Evolutionary conservation across 371 early-diverging fungal genomes (phyloP).

Genomic region (Mortierella sp.): DNA sequence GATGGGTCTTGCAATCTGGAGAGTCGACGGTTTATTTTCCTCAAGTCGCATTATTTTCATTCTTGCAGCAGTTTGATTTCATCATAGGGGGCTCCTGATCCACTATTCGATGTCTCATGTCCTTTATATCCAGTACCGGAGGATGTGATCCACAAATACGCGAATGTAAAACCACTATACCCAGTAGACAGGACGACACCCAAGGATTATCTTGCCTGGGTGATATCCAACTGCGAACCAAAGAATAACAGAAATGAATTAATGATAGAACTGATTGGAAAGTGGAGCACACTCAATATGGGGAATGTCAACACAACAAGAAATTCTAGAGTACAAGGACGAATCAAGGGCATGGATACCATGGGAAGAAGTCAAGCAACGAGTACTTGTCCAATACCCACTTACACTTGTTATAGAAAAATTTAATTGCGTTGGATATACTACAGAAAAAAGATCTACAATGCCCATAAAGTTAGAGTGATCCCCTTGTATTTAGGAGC

Average conservation of each 20-base stretch:
- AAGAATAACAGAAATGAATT: slow-evolving; percentile 19
- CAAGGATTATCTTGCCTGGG: slow-evolving; percentile 8
- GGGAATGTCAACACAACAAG: slow-evolving; percentile 20
- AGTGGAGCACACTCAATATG: slow-evolving; percentile 34
- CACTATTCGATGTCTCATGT: slow-evolving; percentile 18
- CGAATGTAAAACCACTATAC: not conserved
- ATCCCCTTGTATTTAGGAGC: slow-evolving; percentile 55
- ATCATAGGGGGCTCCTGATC: slow-evolving; percentile 27
- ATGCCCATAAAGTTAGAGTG: slow-evolving; percentile 23
- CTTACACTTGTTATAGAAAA: slow-evolving; percentile 47
- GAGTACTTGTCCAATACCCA: slow-evolving; percentile 9
- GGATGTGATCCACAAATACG: not conserved
- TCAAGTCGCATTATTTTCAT: slow-evolving; percentile 15
- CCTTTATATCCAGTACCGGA: slow-evolving; percentile 18
- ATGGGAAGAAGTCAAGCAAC: slow-evolving; percentile 9
- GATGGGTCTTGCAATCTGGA: slow-evolving; percentile 29
- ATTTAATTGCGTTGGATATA: slow-evolving; percentile 42
- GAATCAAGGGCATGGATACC: not conserved
- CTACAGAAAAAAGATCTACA: slow-evolving; percentile 58
- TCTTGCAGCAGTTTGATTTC: slow-evolving; percentile 29
- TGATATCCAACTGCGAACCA: slow-evolving; percentile 31
- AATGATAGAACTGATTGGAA: slow-evolving; percentile 4
- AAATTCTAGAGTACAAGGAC: slow-evolving; percentile 13
- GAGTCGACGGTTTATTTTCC: slow-evolving; percentile 41
- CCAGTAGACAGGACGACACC: slow-evolving; percentile 10